Evolutionary conservation across 2,329 filamentous ascomycete species (phyloP).

Genomic region (Fusarium sp.): DNA sequence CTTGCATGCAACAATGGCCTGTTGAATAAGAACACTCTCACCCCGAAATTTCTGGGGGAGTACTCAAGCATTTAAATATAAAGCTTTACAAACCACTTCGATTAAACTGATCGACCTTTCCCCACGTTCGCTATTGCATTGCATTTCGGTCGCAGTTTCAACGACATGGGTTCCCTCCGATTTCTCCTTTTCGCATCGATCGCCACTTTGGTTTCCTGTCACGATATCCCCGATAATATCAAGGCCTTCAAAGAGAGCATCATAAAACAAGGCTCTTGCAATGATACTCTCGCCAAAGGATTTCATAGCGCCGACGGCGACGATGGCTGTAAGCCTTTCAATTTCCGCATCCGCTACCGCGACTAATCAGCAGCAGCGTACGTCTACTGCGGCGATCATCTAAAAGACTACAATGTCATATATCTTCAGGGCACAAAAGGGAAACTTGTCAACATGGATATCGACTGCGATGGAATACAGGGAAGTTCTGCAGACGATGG

Average conservation of each 20-base stretch:
- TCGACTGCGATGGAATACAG: constrained; percentile 68
- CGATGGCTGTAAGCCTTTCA: constrained; percentile 50
- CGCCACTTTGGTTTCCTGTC: constrained; percentile 43
- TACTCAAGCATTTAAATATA: constrained; percentile 8
- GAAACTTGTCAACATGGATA: constrained; percentile 66
- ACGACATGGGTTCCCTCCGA: constrained; percentile 39
- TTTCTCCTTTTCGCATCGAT: constrained; percentile 42
- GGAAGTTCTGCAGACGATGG: constrained; percentile 56
- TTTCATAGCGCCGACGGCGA: constrained; percentile 57
- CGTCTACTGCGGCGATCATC: constrained; percentile 62
- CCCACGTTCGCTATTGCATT: constrained; percentile 20
- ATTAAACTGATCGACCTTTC: constrained; percentile 9
- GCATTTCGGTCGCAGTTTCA: background rate
- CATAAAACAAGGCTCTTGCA: constrained; percentile 54
- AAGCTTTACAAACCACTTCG: constrained; percentile 18
- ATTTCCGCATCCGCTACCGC: too few relatives aligned
- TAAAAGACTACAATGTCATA: constrained; percentile 56
- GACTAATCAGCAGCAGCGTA: constrained; percentile 45
- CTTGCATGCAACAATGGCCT: constrained; percentile 2
- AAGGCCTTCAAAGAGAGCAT: constrained; percentile 57
- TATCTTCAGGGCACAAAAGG: constrained; percentile 60
- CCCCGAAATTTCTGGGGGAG: background rate
- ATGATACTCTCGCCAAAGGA: constrained; percentile 53
- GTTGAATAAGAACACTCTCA: background rate
- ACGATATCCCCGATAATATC: constrained; percentile 57